A percentile compares a stretch with the other conserved stretches of the same genome.
Conservation (phyloP, 106 monocot genomes). For the Narthecium ossifragum region DNA sequence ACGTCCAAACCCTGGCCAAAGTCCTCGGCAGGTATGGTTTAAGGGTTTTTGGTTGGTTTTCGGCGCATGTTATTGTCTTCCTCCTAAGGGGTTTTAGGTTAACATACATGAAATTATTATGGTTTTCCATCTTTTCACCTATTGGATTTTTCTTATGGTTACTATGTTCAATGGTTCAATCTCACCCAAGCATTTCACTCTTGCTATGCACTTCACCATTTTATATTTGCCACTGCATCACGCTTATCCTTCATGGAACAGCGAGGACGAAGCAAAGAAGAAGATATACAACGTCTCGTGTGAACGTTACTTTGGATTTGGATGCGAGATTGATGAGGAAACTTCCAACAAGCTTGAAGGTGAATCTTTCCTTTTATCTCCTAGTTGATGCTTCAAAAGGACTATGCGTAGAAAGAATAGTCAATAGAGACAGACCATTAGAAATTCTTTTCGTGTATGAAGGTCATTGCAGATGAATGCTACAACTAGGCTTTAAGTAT, state of each 20-base stretch:
- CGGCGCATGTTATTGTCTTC: neutral
- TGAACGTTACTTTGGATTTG: conserved; percentile 89
- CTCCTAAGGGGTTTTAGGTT: no score
- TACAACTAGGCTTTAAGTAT: no score
- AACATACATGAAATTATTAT: no score
- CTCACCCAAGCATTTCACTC: no score
- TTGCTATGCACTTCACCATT: neutral
- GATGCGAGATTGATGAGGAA: conserved; percentile 88
- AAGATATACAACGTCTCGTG: conserved; percentile 90
- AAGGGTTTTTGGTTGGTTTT: neutral
- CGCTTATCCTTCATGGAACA: conserved; percentile 9
- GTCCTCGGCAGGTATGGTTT: conserved; percentile 55
- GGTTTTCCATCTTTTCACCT: no score
- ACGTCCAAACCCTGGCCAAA: conserved; percentile 74
- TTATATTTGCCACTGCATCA: no score
- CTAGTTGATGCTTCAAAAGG: neutral
- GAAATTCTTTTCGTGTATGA: no score
- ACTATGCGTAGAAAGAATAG: no score
- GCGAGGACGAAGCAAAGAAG: conserved; percentile 88
- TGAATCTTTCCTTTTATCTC: conserved; percentile 1
- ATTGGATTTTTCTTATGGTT: no score
- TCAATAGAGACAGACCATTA: no score
- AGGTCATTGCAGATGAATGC: no score
- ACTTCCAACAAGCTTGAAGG: conserved; percentile 93
- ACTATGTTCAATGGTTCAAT: no score